phyloP scores from a whole-genome alignment of 1,284 basidiomycete genomes.

The Paramarasmius palmivorus region DNA sequence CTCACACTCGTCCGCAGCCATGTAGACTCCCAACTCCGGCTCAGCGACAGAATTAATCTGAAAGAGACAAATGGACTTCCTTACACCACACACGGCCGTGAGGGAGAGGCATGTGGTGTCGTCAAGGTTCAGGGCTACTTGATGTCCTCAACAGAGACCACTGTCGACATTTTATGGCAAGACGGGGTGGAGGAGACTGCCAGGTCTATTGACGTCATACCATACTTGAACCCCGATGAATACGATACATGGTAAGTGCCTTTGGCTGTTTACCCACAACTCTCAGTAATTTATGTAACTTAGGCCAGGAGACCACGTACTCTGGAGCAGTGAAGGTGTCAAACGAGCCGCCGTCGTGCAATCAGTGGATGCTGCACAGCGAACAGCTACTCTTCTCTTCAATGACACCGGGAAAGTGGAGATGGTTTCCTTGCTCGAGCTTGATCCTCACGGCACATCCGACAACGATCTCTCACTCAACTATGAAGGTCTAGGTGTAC shows the following conservation, averaged over 20 bases:
- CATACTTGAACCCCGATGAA: constrained; percentile 82
- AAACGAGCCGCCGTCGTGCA: constrained; percentile 78
- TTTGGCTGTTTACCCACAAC: constrained; percentile 4
- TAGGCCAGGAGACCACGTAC: constrained; percentile 89
- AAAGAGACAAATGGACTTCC: constrained; percentile 49
- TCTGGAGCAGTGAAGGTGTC: constrained; percentile 81
- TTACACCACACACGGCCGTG: constrained; percentile 56
- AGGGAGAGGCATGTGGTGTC: constrained; percentile 40
- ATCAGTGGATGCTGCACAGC: constrained; percentile 69
- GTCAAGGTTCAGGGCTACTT: constrained; percentile 58
- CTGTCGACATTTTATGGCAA: constrained; percentile 85
- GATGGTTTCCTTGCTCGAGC: constrained; percentile 82
- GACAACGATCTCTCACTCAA: constrained; percentile 44
- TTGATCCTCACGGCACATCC: constrained; percentile 77
- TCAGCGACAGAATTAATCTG: constrained; percentile 65
- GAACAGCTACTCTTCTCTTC: constrained; percentile 68
- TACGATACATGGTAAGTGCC: constrained; percentile 77
- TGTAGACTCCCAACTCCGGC: constrained; percentile 63
- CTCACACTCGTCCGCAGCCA: constrained; percentile 67
- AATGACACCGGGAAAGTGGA: constrained; percentile 56
- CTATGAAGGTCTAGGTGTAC: constrained; percentile 73
- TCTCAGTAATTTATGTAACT: constrained; percentile 6
- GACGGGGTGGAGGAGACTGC: constrained; percentile 69
- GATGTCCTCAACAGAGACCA: constrained; percentile 72
- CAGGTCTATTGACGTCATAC: constrained; percentile 69